phyloP scores from a whole-genome alignment of 2,329 filamentous ascomycete species.

The Claviceps sorghi region DNA sequence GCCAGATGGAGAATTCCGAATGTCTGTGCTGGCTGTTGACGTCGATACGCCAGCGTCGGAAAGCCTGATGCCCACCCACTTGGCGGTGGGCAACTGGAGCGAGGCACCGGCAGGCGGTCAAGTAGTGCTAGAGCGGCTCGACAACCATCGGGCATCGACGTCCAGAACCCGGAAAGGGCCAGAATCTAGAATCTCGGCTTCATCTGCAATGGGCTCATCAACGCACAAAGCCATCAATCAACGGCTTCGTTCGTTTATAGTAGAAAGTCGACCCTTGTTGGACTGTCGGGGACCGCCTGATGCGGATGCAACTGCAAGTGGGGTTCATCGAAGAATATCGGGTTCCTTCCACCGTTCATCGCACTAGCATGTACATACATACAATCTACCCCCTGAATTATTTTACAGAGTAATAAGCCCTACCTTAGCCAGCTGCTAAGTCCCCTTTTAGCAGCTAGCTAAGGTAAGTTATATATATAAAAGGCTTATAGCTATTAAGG shows the following conservation, averaged over 20 bases:
- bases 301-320: neutral
- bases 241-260: neutral
- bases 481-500: no score
- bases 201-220: neutral
- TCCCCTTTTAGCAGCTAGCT: no score
- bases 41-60: no score
- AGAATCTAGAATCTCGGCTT: no score
- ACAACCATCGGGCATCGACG: neutral
- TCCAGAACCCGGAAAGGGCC: no score
- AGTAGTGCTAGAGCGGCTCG: neutral
- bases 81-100: neutral
- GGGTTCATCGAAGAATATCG: neutral
- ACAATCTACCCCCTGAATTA: no score
- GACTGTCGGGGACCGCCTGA: neutral
- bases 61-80: neutral
- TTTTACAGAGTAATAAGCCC: no score
- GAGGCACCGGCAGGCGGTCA: neutral
- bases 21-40: neutral
- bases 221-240: neutral
- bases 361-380: no score
- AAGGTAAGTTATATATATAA: no score
- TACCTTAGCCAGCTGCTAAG: no score
- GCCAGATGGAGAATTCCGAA: neutral
- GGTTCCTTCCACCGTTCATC: no score
- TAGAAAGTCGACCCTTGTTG: no score